These are phyloP conservation scores for Mortierella sp. DNA, from an alignment of 371 early-diverging fungal genomes.

Conservation along the genomic window DNA sequence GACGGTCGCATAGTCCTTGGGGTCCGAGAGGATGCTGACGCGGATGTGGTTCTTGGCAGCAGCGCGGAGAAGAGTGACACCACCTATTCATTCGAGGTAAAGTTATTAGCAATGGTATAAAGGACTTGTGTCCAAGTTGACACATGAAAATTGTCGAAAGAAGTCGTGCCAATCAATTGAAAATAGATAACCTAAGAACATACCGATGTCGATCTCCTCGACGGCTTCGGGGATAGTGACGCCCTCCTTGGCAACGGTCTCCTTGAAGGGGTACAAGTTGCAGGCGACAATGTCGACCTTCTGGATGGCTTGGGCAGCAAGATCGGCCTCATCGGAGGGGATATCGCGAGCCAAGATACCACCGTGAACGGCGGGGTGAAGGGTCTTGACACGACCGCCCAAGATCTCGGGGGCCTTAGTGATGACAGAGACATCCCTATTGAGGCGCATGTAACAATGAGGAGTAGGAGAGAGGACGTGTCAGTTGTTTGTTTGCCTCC, in stretches of 20 bases:
- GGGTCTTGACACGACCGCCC: conserved; percentile 98
- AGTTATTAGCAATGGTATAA: background rate
- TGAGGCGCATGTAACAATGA: background rate
- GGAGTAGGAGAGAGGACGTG: background rate
- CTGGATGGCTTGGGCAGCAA: conserved; percentile 88
- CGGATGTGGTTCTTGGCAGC: conserved; percentile 99
- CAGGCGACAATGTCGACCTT: conserved; percentile 97
- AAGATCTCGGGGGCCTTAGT: conserved; percentile 99
- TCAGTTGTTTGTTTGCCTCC: background rate
- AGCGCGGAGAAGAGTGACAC: conserved; percentile 97
- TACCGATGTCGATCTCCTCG: conserved; percentile 98
- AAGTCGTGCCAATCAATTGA: background rate
- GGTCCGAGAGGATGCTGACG: conserved; percentile 93
- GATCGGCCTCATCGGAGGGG: conserved; percentile 88
- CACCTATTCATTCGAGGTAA: conserved; percentile 67
- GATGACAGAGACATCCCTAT: conserved; percentile 95
- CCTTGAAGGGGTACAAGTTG: conserved; percentile 98
- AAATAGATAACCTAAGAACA: background rate
- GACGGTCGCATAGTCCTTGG: conserved; percentile 88
- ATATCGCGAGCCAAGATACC: conserved; percentile 96
- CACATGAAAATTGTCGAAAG: background rate
- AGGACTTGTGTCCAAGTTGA: too few species aligned
- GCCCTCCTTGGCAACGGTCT: conserved; percentile 89
- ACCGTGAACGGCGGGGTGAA: conserved; percentile 98
- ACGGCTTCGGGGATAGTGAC: conserved; percentile 96